Evolutionary conservation across 306 rosid species (phyloP), one percentile per base, ranked within the genome.

Genomic region (Dryas alaskensis): DNA sequence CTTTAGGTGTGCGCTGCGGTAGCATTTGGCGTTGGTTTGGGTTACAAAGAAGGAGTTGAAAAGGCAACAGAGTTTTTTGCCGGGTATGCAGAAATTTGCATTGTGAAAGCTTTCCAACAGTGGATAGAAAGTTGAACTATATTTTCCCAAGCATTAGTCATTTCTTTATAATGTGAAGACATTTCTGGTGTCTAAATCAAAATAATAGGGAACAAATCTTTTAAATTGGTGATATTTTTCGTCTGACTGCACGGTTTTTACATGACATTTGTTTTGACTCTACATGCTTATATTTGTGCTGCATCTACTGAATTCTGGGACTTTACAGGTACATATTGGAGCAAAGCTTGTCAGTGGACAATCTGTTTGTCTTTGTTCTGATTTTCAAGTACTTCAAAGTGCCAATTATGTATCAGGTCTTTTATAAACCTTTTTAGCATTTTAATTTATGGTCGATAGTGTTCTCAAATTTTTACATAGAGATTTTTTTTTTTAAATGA

Each of bases 311-410:
- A 69, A 11, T 44, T 19, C 22, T 57, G 60, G 25, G 54, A 43
- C 5, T 49, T 66, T 67, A 61, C 85, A 94, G 98, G 80, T 94
- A 94, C 74, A 66, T 94, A 55, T 83, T 91, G 86, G 98, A 94
- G 88, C 98, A 94, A 80, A 94, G 98, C 82, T 87, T 94, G 82
- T 94, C 96, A 5, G 97, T 94, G 72, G 99, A 94, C 76, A 91
- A 94, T 73, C 88, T 94, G 60, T 94, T 89, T 79, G 92, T 94
- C 80, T 94, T 94, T 84, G 96, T 92, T 90, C 79, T 92, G 72
- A 73, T 89, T 77, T 94, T 94, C 86, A 94, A 88, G 69, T 94
- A 88, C 84, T 92, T 94, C 87, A 87, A 92, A 87, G 97, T 94
- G 81, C 99, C 97, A 53, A 54, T 69, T 42, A 74, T 69, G 77